Conservation (phyloP, 1,284 basidiomycete genomes). For the Naganishia sp. region DNA sequence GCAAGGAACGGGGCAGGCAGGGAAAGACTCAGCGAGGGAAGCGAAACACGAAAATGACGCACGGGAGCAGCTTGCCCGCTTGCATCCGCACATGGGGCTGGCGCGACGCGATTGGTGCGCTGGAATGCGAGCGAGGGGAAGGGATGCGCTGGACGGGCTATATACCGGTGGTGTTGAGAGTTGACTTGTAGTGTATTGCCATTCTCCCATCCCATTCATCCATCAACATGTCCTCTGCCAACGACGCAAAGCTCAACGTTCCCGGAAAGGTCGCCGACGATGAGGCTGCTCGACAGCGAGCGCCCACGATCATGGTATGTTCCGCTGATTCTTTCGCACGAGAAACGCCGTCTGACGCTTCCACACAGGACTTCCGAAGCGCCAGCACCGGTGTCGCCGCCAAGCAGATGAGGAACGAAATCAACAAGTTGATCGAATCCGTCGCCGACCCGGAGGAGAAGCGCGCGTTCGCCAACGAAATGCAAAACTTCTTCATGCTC, state of each 20-base stretch:
- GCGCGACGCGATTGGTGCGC: background rate
- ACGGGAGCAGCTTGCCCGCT: no score
- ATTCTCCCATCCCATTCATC: background rate
- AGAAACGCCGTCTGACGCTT: background rate
- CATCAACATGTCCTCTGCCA: slow-evolving; percentile 17
- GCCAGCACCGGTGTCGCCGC: slow-evolving; percentile 53
- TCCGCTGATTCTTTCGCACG: background rate
- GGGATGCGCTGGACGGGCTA: background rate
- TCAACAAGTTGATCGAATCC: slow-evolving; percentile 80
- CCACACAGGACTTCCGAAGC: slow-evolving; percentile 25
- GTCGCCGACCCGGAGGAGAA: slow-evolving; percentile 77
- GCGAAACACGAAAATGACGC: no score
- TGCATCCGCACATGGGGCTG: no score
- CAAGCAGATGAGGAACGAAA: slow-evolving; percentile 96
- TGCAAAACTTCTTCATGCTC: slow-evolving; percentile 98
- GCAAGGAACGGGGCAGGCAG: no score
- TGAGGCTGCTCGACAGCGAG: slow-evolving; percentile 22
- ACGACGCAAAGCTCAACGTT: slow-evolving; percentile 18
- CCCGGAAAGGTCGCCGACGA: slow-evolving; percentile 16
- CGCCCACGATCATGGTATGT: slow-evolving; percentile 26
- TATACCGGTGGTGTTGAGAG: background rate
- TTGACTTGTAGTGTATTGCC: background rate
- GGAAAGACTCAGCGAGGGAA: no score
- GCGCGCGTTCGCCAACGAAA: slow-evolving; percentile 96
- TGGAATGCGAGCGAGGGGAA: background rate